Evolutionary conservation across 2,329 filamentous ascomycete genomes (phyloP).

Genomic region (Ascochyta viciae-villosae): DNA sequence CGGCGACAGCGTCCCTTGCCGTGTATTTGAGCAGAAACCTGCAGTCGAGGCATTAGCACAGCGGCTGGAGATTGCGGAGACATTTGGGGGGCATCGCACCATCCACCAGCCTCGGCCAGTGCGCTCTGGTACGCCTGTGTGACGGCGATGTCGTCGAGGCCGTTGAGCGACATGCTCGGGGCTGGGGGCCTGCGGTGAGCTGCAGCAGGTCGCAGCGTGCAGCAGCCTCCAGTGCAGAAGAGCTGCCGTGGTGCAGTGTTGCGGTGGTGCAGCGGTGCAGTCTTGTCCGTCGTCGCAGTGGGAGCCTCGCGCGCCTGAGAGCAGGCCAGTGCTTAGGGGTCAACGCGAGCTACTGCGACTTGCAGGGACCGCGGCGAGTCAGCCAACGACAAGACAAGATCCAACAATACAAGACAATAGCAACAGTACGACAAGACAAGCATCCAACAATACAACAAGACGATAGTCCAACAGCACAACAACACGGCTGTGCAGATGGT

Average conservation of each 20-base stretch:
- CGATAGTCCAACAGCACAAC: background rate
- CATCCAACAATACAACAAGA: background rate
- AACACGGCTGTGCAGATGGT: too few species aligned
- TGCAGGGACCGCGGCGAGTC: slow-evolving; percentile 15
- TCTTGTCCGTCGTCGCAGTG: slow-evolving; percentile 1
- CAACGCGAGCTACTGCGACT: slow-evolving; percentile 2
- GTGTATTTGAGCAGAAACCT: slow-evolving; percentile 96
- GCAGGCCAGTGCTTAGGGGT: slow-evolving; percentile 8
- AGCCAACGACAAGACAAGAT: background rate
- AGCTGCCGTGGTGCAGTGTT: background rate
- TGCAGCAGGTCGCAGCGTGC: slow-evolving; percentile 14
- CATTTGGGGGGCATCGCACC: slow-evolving; percentile 66
- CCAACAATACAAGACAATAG: too few species aligned
- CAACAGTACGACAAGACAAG: too few species aligned
- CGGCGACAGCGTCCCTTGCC: slow-evolving; percentile 83
- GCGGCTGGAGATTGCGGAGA: slow-evolving; percentile 19
- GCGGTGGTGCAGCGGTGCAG: too few species aligned
- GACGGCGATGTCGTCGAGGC: slow-evolving; percentile 81
- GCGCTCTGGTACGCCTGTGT: slow-evolving; percentile 85
- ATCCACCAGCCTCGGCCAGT: slow-evolving; percentile 85
- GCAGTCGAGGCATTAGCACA: slow-evolving; percentile 34
- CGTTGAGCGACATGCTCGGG: slow-evolving; percentile 86
- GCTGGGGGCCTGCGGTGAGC: slow-evolving; percentile 11
- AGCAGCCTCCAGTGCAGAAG: slow-evolving; percentile 9
- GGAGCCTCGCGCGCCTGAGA: background rate